Conservation (phyloP, 805 yeast species). For the Myxozyma vanderwaltii region DNA sequence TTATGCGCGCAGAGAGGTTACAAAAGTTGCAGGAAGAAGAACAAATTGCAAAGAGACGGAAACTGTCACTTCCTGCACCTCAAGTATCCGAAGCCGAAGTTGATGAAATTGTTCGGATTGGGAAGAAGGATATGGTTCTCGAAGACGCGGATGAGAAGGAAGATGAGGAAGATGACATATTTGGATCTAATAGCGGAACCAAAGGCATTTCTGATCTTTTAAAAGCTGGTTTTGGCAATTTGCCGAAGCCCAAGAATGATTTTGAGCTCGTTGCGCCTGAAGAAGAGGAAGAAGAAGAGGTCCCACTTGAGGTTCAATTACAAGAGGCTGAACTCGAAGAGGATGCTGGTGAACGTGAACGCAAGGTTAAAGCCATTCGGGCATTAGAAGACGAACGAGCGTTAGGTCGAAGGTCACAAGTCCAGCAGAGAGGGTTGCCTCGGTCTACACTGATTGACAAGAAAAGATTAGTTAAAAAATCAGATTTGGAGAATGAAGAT, state of each 20-base stretch:
- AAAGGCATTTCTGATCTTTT: conserved; percentile 15
- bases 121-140: conserved; percentile 34
- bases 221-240: conserved; percentile 20
- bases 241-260: conserved; percentile 49
- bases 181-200: conserved; percentile 39
- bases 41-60: conserved; percentile 46
- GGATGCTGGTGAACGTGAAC: conserved; percentile 41
- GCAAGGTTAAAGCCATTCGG: conserved; percentile 32
- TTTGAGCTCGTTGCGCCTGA: conserved; percentile 45
- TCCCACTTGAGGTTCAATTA: conserved; percentile 23
- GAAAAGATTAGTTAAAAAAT: conserved; percentile 5
- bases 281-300: conserved; percentile 34
- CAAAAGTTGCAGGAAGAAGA: conserved; percentile 38
- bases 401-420: conserved; percentile 50
- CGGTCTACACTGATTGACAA: conserved; percentile 32
- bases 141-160: conserved; percentile 29
- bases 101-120: conserved; percentile 40
- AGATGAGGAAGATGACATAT: conserved; percentile 43
- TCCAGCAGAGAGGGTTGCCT: conserved; percentile 50
- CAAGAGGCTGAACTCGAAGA: conserved; percentile 34
- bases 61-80: conserved; percentile 45
- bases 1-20: conserved; percentile 38
- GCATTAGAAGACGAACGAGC: conserved; percentile 35
- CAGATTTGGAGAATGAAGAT: conserved; percentile 9
- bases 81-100: conserved; percentile 41